Evolutionary conservation across 208 protist genomes (phyloP).

Genomic region (Sergeia podlipaevii): DNA sequence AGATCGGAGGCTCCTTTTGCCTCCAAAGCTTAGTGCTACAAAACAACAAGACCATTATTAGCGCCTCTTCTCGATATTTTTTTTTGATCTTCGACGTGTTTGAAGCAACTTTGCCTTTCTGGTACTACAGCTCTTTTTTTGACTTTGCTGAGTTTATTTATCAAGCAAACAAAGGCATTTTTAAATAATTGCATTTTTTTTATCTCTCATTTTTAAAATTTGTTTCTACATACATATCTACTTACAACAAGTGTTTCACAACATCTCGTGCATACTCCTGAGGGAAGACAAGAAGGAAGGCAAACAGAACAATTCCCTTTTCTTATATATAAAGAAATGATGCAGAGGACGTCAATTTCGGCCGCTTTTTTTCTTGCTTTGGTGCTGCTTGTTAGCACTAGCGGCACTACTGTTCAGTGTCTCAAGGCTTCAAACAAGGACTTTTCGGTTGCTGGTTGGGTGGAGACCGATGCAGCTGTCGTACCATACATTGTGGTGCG

Average conservation of each 20-base stretch:
- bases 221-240: conserved; percentile 6
- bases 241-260: too few relatives aligned
- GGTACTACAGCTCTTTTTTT: conserved; percentile 3
- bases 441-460: conserved; percentile 45
- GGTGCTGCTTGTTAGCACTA: background rate
- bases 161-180: background rate
- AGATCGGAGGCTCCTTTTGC: too few relatives aligned
- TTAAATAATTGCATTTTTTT: conserved; percentile 7
- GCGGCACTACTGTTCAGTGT: too few relatives aligned
- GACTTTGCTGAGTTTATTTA: conserved; percentile 11
- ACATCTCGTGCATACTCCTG: too few relatives aligned
- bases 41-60: too few relatives aligned
- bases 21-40: too few relatives aligned
- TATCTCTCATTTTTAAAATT: conserved; percentile 1
- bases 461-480: conserved; percentile 29
- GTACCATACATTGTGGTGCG: conserved; percentile 54
- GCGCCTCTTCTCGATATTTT: conserved; percentile 8
- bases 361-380: conserved; percentile 9
- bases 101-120: background rate
- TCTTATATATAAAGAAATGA: background rate
- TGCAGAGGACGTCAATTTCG: background rate
- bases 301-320: too few relatives aligned
- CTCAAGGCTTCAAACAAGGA: background rate
- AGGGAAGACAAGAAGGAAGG: too few relatives aligned
- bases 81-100: conserved; percentile 7